Conservation (phyloP, 2,329 filamentous ascomycete genomes). For the Colletotrichum lini region DNA sequence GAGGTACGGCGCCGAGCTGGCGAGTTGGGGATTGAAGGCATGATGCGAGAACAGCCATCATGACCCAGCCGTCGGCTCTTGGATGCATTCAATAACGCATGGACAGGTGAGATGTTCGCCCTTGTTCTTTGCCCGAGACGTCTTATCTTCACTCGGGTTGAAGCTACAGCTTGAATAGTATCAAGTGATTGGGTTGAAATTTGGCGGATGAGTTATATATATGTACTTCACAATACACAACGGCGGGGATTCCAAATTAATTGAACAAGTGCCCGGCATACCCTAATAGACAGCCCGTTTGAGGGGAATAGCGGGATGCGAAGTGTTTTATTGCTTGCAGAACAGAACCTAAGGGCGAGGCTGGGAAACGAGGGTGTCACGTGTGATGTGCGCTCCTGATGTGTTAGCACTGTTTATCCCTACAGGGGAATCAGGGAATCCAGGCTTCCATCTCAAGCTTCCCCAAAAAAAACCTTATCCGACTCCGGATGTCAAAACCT, state of each 20-base stretch:
- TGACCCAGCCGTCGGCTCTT: background rate
- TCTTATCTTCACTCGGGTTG: too few species aligned
- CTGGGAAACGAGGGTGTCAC: background rate
- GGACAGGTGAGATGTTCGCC: background rate
- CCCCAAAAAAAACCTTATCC: background rate
- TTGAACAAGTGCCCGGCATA: too few species aligned
- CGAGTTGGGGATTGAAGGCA: constrained; percentile 64
- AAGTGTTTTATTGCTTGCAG: background rate
- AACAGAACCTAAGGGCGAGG: background rate
- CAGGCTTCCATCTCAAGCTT: background rate
- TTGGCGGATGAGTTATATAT: background rate
- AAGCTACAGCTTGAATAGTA: background rate
- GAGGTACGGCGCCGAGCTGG: constrained; percentile 67
- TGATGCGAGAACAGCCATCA: background rate
- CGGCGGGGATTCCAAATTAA: too few species aligned
- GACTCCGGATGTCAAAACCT: background rate
- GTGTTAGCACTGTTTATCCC: background rate
- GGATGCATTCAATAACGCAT: too few species aligned
- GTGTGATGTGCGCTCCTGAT: background rate
- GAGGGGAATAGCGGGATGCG: background rate
- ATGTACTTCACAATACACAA: too few species aligned
- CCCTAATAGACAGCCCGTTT: background rate
- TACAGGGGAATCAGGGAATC: background rate
- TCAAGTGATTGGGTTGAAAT: background rate
- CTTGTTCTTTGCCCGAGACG: background rate